Evolutionary conservation across 768 basidiomycete species (phyloP), one percentile per base, ranked within the genome.

Genomic region (Psilocybe subaeruginosa): DNA sequence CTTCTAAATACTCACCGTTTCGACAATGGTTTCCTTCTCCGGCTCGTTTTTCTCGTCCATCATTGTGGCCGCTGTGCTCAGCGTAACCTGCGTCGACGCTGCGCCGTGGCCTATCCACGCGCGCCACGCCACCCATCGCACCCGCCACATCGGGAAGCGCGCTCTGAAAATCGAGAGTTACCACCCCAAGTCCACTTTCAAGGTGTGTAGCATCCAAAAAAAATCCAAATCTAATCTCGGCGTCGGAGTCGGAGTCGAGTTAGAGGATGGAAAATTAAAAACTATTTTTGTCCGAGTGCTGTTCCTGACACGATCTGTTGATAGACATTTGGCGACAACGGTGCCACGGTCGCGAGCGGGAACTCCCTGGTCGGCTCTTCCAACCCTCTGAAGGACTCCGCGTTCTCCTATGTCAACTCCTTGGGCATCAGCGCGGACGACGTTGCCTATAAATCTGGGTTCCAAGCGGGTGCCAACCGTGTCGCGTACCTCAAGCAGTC

Each of bases 81-180:
- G 64, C 30, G 64, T 71, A 14, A 50, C 57, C 33, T 35, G 6
- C 17, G 63, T 55, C 23, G 66, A 68, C 45, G 76, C 76, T 35
- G 74, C 73, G 7, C 77, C 76, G 3, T 75, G 70, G 71, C 74
- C 74, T 14, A 43, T 63, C 12, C 64, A 70, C 41, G 59, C 64
- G 8, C 69, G 66, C 62, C 75, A 76, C 56, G 62, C 69, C 0
- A 74, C 77, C 3, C 73, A 75, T 55, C 72, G 72, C 43, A 57
- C 66, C 30, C 71, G 72, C 8, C 60, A 68, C 35, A 62, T 77
- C 45, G 70, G 73, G 23, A 63, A 58, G 27, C 67, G 71, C 7
- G 68, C 56, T 8, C 56, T 74, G 43, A 59, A 56, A 16, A 23
- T 68, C n/a, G 66, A 66, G 31, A 63, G 58, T 27, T 68, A 68